These are phyloP conservation scores for thale cress (Arabidopsis thaliana) DNA, from an alignment of 345 rosid genomes.

Conservation along the genomic window TAIR10.1 NC_003071.7:10066501-10067000, in stretches of 20 bases:
- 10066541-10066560: conserved; percentile 60
- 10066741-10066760: not conserved
- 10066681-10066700: conserved; percentile 67
- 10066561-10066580: conserved; percentile 56
- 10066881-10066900: conserved; percentile 44
- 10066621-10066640: not conserved
- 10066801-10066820: too few species aligned
- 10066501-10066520: conserved; percentile 67
- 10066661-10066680: conserved; percentile 78
- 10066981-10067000: conserved; percentile 2
- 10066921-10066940: conserved; percentile 61
- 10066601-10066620: not conserved
- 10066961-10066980: conserved; percentile 48
- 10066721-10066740: conserved; percentile 67
- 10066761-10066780: too few species aligned
- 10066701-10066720: conserved; percentile 73
- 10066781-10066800: too few species aligned
- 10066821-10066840: not conserved
- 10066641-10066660: conserved; percentile 54
- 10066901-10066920: conserved; percentile 70
- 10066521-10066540: conserved; percentile 75
- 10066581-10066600: not conserved
- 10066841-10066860: not conserved
- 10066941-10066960: conserved; percentile 59
- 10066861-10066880: not conserved